Conservation (phyloP, 768 basidiomycete species). For the Lentinus tigrinus region DNA sequence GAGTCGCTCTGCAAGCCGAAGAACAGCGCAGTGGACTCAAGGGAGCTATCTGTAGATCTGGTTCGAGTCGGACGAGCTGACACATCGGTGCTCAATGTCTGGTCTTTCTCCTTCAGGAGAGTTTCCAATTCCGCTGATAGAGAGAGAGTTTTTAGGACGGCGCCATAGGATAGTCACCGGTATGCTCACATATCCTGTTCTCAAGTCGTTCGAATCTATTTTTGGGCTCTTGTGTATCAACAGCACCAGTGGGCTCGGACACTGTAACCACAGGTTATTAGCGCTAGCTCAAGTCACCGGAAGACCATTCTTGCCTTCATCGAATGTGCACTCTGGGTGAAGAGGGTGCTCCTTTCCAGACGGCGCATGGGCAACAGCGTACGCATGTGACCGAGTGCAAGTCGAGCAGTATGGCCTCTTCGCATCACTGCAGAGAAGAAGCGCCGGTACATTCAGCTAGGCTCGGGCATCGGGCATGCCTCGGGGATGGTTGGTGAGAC, state of each 20-base stretch:
- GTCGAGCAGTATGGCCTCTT: slow-evolving; percentile 70
- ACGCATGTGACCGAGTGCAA: slow-evolving; percentile 71
- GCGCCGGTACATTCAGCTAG: slow-evolving; percentile 8
- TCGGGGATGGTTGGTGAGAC: background rate
- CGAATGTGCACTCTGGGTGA: slow-evolving; percentile 72
- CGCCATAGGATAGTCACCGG: background rate
- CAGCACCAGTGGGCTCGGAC: slow-evolving; percentile 35
- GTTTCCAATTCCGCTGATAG: slow-evolving; percentile 67
- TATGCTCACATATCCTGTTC: slow-evolving; percentile 61
- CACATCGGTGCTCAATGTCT: background rate
- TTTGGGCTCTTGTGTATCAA: slow-evolving; percentile 47
- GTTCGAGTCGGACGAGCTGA: background rate
- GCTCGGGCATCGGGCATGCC: slow-evolving; percentile 22
- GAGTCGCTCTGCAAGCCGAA: background rate
- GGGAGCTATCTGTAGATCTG: background rate
- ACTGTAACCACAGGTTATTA: slow-evolving; percentile 30
- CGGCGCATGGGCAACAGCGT: slow-evolving; percentile 61
- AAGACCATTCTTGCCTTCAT: slow-evolving; percentile 52
- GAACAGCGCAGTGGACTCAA: background rate
- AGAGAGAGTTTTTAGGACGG: no score
- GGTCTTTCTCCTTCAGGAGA: slow-evolving; percentile 53
- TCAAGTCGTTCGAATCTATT: slow-evolving; percentile 65
- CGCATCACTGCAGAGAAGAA: slow-evolving; percentile 52
- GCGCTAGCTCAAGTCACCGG: background rate
- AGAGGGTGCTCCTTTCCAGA: slow-evolving; percentile 53